A percentile compares a stretch with the other conserved stretches of the same genome.
Evolutionary conservation across 352 stramenopile species (phyloP).

Genomic region (Elongisporangium prolatum): DNA sequence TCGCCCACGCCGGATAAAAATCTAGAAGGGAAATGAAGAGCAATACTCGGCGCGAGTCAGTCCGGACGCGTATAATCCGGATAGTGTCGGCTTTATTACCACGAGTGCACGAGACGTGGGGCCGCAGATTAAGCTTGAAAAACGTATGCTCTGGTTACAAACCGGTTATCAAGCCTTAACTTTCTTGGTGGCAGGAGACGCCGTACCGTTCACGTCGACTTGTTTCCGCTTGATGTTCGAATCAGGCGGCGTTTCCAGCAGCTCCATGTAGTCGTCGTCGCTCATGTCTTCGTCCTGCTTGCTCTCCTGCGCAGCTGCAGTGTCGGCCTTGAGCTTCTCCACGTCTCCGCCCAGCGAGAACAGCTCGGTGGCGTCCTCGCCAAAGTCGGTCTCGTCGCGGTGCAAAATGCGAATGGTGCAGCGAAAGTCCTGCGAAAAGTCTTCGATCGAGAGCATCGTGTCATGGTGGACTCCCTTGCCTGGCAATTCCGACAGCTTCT

Average conservation of each 20-base stretch:
- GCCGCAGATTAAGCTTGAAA: background rate
- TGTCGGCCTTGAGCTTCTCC: conserved; percentile 36
- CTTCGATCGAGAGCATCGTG: conserved; percentile 90
- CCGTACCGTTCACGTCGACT: background rate
- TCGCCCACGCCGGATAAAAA: background rate
- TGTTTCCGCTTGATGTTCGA: background rate
- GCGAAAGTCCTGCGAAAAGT: conserved; percentile 94
- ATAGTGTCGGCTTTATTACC: background rate
- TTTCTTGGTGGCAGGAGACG: background rate
- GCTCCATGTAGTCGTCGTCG: conserved; percentile 30
- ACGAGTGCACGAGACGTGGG: background rate
- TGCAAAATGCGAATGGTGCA: conserved; percentile 82
- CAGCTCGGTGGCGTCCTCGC: conserved; percentile 63
- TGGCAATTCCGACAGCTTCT: conserved; percentile 85
- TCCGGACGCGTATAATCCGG: background rate
- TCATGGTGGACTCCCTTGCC: conserved; percentile 91
- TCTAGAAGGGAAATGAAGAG: background rate
- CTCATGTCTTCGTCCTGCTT: conserved; percentile 34
- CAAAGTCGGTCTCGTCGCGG: conserved; percentile 50
- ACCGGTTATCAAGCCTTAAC: background rate
- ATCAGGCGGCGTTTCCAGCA: conserved; percentile 13
- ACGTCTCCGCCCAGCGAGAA: conserved; percentile 75
- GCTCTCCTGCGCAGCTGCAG: conserved; percentile 12
- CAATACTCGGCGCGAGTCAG: too few relatives aligned
- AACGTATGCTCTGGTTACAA: background rate